Evolutionary conservation across 257 asterid species (phyloP).

Genomic region (Solanum clarkiae): DNA sequence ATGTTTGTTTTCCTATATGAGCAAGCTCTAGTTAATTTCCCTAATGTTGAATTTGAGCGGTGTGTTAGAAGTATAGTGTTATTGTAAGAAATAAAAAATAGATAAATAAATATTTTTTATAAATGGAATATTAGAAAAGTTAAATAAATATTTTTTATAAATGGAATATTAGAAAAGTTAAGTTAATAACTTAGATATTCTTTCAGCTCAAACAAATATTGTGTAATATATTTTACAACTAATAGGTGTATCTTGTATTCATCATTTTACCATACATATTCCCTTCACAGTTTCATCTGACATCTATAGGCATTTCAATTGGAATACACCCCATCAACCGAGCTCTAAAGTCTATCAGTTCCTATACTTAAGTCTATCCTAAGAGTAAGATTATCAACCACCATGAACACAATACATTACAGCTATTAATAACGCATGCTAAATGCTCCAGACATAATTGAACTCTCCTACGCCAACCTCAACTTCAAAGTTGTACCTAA

Average conservation of each 20-base stretch:
- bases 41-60: not conserved
- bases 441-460: not conserved
- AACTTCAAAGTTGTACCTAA: not conserved
- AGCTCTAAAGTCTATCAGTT: not conserved
- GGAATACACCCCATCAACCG: not conserved
- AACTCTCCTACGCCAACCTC: not conserved
- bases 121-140: too few species aligned
- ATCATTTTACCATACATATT: not conserved
- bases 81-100: not conserved
- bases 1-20: not conserved
- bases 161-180: not conserved
- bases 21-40: not conserved
- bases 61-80: not conserved
- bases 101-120: not conserved
- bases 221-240: not conserved
- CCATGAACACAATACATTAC: not conserved
- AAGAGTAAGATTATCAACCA: not conserved
- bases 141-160: not conserved
- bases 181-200: not conserved
- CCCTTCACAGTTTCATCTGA: not conserved
- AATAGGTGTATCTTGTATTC: not conserved
- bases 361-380: not conserved
- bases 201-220: not conserved
- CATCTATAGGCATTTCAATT: not conserved
- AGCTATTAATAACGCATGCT: not conserved